These are phyloP conservation scores for Oryza meyeriana DNA, from an alignment of 176 grass and related monocot genomes.

Conservation along the genomic window DNA sequence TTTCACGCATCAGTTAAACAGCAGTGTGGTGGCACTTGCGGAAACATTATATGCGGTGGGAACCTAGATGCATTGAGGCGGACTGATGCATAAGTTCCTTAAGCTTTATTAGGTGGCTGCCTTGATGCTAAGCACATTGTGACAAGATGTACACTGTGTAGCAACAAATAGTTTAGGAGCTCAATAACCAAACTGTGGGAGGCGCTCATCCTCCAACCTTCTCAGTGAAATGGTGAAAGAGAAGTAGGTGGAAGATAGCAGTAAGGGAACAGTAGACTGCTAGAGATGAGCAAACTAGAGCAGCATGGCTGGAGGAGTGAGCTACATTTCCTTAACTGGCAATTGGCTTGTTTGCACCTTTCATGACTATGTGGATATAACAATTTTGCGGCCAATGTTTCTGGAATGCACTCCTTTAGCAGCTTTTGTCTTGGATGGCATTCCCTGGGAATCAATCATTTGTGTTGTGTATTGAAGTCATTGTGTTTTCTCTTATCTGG, in stretches of 20 bases:
- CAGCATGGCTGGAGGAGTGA: background rate
- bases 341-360: background rate
- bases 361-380: background rate
- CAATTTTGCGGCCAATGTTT: background rate
- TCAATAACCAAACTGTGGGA: background rate
- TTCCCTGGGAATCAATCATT: background rate
- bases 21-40: background rate
- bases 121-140: background rate
- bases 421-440: background rate
- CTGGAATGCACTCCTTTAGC: background rate
- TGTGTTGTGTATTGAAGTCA: background rate
- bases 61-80: background rate
- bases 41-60: background rate
- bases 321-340: background rate
- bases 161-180: background rate
- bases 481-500: background rate
- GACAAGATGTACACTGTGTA: background rate
- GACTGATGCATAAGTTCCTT: background rate
- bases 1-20: background rate
- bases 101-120: background rate
- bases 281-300: background rate
- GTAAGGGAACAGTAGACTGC: background rate
- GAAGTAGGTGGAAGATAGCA: background rate
- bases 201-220: background rate
- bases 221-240: background rate